These are phyloP conservation scores for Panaeolus cyanescens DNA, from an alignment of 768 basidiomycete genomes.

Conservation along the genomic window DNA sequence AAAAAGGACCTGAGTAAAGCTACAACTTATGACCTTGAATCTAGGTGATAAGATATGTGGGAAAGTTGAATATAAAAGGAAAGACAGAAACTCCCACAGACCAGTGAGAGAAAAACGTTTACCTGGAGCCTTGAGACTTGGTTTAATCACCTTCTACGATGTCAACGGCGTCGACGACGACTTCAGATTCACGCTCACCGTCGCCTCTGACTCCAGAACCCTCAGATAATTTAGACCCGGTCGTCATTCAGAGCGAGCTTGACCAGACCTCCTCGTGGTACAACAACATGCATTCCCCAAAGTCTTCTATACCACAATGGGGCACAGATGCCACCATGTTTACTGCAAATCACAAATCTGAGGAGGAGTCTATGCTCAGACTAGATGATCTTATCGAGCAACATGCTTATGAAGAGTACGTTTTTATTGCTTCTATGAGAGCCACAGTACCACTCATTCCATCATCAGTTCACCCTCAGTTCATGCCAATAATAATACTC, in stretches of 20 bases:
- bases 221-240: slow-evolving; percentile 51
- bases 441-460: slow-evolving; percentile 13
- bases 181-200: slow-evolving; percentile 65
- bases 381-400: slow-evolving; percentile 76
- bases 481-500: slow-evolving; percentile 14
- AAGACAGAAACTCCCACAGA: neutral
- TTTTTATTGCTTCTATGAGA: slow-evolving; percentile 17
- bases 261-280: slow-evolving; percentile 62
- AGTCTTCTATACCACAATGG: slow-evolving; percentile 45
- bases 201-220: slow-evolving; percentile 73
- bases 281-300: slow-evolving; percentile 43
- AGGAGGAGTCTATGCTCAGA: slow-evolving; percentile 58
- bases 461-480: slow-evolving; percentile 35
- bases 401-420: slow-evolving; percentile 77
- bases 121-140: slow-evolving; percentile 15
- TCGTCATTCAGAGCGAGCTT: slow-evolving; percentile 50
- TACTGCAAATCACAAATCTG: slow-evolving; percentile 44
- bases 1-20: neutral
- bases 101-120: slow-evolving; percentile 10
- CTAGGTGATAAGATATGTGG: neutral
- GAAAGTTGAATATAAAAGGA: neutral
- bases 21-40: neutral
- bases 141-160: slow-evolving; percentile 33
- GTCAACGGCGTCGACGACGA: slow-evolving; percentile 62
- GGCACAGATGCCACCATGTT: slow-evolving; percentile 39